These are phyloP conservation scores for Cyberlindnera misumaiensis DNA, from an alignment of 805 yeast genomes.

Conservation along the genomic window DNA sequence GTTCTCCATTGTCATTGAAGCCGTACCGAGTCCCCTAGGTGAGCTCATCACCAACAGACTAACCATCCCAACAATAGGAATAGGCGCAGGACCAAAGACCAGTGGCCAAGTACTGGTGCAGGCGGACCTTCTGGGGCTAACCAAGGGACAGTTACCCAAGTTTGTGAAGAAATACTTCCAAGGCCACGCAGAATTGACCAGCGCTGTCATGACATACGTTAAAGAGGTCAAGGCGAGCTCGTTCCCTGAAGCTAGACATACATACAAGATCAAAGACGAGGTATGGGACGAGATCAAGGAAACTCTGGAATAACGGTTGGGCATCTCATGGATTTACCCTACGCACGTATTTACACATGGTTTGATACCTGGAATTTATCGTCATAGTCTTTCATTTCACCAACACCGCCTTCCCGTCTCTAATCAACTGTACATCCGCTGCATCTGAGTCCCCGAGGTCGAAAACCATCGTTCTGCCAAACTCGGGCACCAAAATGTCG, in stretches of 20 bases:
- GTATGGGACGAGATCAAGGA: conserved; percentile 40
- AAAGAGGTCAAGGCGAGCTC: conserved; percentile 45
- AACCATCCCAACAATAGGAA: conserved; percentile 81
- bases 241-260: conserved; percentile 64
- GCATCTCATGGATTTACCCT: too few relatives aligned
- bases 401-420: conserved; percentile 27
- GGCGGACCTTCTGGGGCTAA: conserved; percentile 76
- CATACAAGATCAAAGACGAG: conserved; percentile 63
- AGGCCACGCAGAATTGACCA: conserved; percentile 40
- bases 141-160: conserved; percentile 49
- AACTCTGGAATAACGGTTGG: conserved; percentile 14
- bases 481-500: conserved; percentile 56
- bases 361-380: too few relatives aligned
- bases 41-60: conserved; percentile 52
- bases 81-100: conserved; percentile 84
- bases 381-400: conserved; percentile 14
- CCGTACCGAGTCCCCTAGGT: conserved; percentile 75
- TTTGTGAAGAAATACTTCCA: conserved; percentile 70
- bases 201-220: conserved; percentile 47
- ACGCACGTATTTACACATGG: too few relatives aligned
- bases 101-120: conserved; percentile 89
- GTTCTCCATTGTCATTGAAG: conserved; percentile 71
- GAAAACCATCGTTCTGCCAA: conserved; percentile 65
- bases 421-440: conserved; percentile 16
- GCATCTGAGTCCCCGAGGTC: conserved; percentile 12